phyloP scores from a whole-genome alignment of 352 stramenopile genomes.

The Globisporangium mamillatum region DNA sequence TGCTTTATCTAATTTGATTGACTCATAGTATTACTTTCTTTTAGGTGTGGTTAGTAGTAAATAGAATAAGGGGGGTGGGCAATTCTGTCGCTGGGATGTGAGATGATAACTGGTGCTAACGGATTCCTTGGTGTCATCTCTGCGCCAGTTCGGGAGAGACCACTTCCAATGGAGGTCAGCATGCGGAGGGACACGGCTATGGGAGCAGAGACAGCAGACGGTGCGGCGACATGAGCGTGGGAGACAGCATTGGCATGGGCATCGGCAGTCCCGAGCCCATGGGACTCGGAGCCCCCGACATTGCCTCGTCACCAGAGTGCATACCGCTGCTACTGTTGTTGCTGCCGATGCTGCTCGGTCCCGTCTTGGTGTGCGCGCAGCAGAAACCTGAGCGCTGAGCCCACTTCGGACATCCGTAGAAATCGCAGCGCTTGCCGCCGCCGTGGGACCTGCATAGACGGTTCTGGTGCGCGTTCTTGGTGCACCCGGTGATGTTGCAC shows the following conservation, averaged over 20 bases:
- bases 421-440: conserved; percentile 79
- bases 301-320: neutral
- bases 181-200: conserved; percentile 11
- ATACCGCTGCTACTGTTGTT: neutral
- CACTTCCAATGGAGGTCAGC: conserved; percentile 11
- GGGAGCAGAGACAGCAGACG: conserved; percentile 60
- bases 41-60: neutral
- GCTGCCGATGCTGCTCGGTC: conserved; percentile 18
- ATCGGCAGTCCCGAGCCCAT: conserved; percentile 18
- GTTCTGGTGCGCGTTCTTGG: conserved; percentile 85
- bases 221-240: conserved; percentile 60
- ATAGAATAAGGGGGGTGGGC: conserved; percentile 8
- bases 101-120: neutral
- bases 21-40: conserved; percentile 6
- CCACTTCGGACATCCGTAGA: conserved; percentile 78
- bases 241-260: conserved; percentile 54
- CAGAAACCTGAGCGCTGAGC: conserved; percentile 83
- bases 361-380: conserved; percentile 78
- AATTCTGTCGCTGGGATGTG: neutral
- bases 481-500: conserved; percentile 73
- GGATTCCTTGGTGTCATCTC: neutral
- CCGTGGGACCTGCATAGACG: conserved; percentile 80
- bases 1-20: conserved; percentile 5
- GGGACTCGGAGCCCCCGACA: conserved; percentile 11
- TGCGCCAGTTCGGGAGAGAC: neutral